A percentile compares a stretch with the other conserved stretches of the same genome.
phyloP scores from a whole-genome alignment of 2,329 filamentous ascomycete genomes.

The Hymenoscyphus albidus region DNA sequence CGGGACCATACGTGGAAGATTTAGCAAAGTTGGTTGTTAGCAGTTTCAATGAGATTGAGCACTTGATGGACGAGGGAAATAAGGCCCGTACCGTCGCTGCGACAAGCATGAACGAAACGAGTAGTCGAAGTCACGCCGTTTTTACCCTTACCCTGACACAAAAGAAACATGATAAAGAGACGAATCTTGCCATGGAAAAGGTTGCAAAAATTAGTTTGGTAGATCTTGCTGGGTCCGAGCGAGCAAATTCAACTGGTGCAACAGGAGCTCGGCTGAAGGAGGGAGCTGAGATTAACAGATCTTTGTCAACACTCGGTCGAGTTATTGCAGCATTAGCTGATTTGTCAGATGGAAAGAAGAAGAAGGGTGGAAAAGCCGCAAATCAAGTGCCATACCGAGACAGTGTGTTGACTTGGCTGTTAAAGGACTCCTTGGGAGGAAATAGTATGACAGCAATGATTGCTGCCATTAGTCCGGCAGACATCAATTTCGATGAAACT shows the following conservation, averaged over 20 bases:
- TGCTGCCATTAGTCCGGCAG: constrained; percentile 93
- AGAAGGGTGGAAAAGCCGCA: constrained; percentile 57
- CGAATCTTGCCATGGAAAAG: constrained; percentile 96
- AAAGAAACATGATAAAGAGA: constrained; percentile 85
- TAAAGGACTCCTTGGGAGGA: constrained; percentile 94
- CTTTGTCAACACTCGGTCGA: constrained; percentile 90
- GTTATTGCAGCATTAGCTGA: constrained; percentile 96
- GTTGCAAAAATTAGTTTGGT: constrained; percentile 97
- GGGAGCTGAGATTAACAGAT: constrained; percentile 97
- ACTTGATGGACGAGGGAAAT: constrained; percentile 98
- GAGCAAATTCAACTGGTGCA: constrained; percentile 94
- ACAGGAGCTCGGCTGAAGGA: constrained; percentile 94
- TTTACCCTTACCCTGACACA: constrained; percentile 96
- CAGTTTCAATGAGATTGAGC: constrained; percentile 92
- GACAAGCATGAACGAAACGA: constrained; percentile 99
- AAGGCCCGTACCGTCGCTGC: constrained; percentile 96
- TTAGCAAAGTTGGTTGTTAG: constrained; percentile 91
- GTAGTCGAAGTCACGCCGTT: constrained; percentile 94
- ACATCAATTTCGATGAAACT: constrained; percentile 99
- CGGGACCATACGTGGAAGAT: constrained; percentile 97
- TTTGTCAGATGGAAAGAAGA: constrained; percentile 78
- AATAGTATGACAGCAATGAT: constrained; percentile 99
- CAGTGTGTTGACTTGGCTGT: constrained; percentile 89
- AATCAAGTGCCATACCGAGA: constrained; percentile 92
- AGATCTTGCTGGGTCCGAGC: constrained; percentile 94